Evolutionary conservation across 192 early-diverging fungal genomes (phyloP).

Genomic region (Umbelopsis sp.): DNA sequence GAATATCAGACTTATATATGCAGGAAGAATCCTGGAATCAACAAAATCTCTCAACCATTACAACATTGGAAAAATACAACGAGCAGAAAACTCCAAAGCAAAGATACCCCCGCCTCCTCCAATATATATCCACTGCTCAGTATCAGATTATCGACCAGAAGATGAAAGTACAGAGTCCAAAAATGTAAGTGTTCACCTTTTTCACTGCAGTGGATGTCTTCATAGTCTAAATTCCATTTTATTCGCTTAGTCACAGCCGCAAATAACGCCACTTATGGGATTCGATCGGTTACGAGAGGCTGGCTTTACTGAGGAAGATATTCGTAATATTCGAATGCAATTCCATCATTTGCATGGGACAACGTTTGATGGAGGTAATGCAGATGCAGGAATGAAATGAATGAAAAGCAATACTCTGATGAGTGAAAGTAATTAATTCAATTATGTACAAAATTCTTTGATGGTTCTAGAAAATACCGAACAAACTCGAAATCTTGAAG

Average conservation of each 20-base stretch:
- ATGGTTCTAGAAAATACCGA: conserved; percentile 28
- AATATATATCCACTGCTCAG: conserved; percentile 55
- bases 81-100: conserved; percentile 26
- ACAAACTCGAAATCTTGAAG: conserved; percentile 47
- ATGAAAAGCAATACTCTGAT: neutral
- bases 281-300: conserved; percentile 60
- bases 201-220: neutral
- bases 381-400: too few relatives aligned
- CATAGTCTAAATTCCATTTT: neutral
- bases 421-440: neutral
- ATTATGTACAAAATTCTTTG: neutral
- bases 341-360: conserved; percentile 57
- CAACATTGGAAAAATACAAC: conserved; percentile 19
- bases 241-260: conserved; percentile 34
- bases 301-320: conserved; percentile 61
- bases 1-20: conserved; percentile 53
- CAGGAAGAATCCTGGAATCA: conserved; percentile 48
- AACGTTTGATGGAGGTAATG: conserved; percentile 11
- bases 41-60: conserved; percentile 36
- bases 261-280: conserved; percentile 46
- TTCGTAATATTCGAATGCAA: conserved; percentile 51
- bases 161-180: conserved; percentile 24
- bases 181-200: neutral
- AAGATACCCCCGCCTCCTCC: conserved; percentile 31
- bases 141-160: conserved; percentile 46